phyloP scores from a whole-genome alignment of 805 yeast genomes.

The Myxozyma udenii region DNA sequence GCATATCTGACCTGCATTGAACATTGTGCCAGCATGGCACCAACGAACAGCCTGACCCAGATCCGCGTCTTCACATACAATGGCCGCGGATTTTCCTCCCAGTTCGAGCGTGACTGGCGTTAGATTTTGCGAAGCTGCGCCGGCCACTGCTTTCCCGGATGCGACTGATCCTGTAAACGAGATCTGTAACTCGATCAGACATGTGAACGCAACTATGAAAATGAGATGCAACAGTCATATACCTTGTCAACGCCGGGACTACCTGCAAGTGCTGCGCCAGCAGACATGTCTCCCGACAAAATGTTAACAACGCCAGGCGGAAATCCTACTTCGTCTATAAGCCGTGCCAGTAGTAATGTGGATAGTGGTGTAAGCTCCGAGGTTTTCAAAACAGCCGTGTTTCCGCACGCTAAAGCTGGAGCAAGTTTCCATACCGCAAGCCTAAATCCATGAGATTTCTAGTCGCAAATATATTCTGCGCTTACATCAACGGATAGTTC shows the following conservation, averaged over 20 bases:
- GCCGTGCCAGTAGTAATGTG: slow-evolving; percentile 55
- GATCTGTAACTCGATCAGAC: slow-evolving; percentile 43
- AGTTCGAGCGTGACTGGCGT: slow-evolving; percentile 89
- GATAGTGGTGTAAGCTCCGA: slow-evolving; percentile 77
- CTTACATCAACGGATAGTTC: slow-evolving; percentile 56
- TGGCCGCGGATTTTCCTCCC: slow-evolving; percentile 94
- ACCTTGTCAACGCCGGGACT: slow-evolving; percentile 69
- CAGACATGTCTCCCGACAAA: slow-evolving; percentile 66
- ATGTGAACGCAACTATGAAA: background rate
- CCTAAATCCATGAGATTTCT: slow-evolving; percentile 7
- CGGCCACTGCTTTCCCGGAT: slow-evolving; percentile 77
- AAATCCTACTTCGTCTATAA: slow-evolving; percentile 64
- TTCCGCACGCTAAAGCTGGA: slow-evolving; percentile 80
- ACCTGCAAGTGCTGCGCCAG: slow-evolving; percentile 63
- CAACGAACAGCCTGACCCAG: slow-evolving; percentile 68
- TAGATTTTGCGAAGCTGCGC: slow-evolving; percentile 61
- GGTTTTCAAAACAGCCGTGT: slow-evolving; percentile 66
- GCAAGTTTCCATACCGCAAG: slow-evolving; percentile 64
- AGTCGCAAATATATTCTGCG: background rate
- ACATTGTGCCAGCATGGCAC: slow-evolving; percentile 77
- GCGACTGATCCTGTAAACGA: slow-evolving; percentile 95
- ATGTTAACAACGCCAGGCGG: slow-evolving; percentile 76
- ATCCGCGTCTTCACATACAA: slow-evolving; percentile 83
- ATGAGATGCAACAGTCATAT: slow-evolving; percentile 35
- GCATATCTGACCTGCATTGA: slow-evolving; percentile 94